Base-by-base conservation (phyloP, 306 rosid species). In the Vicia villosa region DNA sequence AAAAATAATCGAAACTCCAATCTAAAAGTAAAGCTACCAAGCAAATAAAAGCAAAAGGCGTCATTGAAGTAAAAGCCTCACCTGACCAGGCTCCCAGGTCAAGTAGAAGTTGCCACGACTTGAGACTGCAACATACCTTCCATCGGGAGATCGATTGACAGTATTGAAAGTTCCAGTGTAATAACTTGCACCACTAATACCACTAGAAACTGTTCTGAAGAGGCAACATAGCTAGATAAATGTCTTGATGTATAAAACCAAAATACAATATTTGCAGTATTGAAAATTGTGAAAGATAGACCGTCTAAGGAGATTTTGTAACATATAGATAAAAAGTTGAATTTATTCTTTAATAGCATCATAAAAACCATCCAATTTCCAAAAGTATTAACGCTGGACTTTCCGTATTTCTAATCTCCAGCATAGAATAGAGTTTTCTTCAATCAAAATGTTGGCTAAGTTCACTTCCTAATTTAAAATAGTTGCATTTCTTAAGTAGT, bases 11-110 rank as follows among this genome's bases (percentile, higher is more conserved):
- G 62, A 70, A 72, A 72, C 60, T 20, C 17, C 59, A 52, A 4
- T 10, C 59, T 54, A 54, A 62, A 61, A 32, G 72, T 19, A 70
- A 10, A 69, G 51, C 22, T 30, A 77, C 32, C 51, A 12, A 67
- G 65, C 66, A 76, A 15, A 46, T 5, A 61, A 43, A 64, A 41
- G 65, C 42, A 64, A 73, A 50, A 55, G 71, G 10, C 51, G 55
- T 65, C 52, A 46, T 20, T 24, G 15, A 40, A 74, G 51, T 42
- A 68, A 75, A 59, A 56, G 41, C 65, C 79, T 83, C 69, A 88
- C 98, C 97, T 93, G 98, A 63, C 98, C 97, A 74, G 97, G 98
- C 81, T 93, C 94, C 98, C 98, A 93, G 60, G 98, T 90, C 70
- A 93, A 81, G 75, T 82, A 93, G 90, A 93, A 93, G 89, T 93